Evolutionary conservation across 768 basidiomycete genomes (phyloP).

Genomic region (Boletus pseudo-olivaceus): DNA sequence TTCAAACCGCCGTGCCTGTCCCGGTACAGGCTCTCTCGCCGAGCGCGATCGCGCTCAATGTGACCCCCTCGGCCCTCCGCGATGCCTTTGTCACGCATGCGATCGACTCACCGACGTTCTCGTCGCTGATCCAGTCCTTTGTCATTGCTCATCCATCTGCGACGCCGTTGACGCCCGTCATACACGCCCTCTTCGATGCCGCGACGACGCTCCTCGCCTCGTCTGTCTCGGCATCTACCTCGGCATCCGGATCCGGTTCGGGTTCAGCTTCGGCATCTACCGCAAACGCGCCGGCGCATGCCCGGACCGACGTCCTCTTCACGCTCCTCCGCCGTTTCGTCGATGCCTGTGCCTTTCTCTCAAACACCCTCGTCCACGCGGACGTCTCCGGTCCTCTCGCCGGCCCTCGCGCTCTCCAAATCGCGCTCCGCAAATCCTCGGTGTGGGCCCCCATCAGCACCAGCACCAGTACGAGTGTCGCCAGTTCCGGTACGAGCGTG

Average conservation of each 20-base stretch:
- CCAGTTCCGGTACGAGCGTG: not conserved
- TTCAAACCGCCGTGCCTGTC: constrained; percentile 46
- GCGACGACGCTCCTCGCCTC: constrained; percentile 25
- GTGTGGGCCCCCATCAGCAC: constrained; percentile 43
- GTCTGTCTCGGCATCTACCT: constrained; percentile 18
- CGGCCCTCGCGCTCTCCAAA: constrained; percentile 55
- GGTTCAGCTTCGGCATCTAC: constrained; percentile 33
- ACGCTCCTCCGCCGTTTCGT: constrained; percentile 44
- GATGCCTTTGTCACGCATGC: constrained; percentile 34
- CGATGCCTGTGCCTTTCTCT: constrained; percentile 51
- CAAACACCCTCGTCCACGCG: constrained; percentile 47
- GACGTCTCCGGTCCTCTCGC: constrained; percentile 53
- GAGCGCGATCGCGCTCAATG: constrained; percentile 24
- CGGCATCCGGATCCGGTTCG: constrained; percentile 34
- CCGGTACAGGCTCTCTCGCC: constrained; percentile 22
- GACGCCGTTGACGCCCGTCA: constrained; percentile 47
- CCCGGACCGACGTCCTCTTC: constrained; percentile 10
- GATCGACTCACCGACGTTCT: constrained; percentile 46
- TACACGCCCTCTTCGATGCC: constrained; percentile 56
- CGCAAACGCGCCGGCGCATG: not conserved
- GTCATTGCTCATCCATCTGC: constrained; percentile 46
- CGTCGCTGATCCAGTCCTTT: constrained; percentile 52
- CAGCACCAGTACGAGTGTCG: not conserved
- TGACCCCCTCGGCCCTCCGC: constrained; percentile 28
- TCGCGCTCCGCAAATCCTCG: constrained; percentile 54